Base-by-base conservation (phyloP, 163 green algal genomes). In the Scenedesmus sp. region DNA sequence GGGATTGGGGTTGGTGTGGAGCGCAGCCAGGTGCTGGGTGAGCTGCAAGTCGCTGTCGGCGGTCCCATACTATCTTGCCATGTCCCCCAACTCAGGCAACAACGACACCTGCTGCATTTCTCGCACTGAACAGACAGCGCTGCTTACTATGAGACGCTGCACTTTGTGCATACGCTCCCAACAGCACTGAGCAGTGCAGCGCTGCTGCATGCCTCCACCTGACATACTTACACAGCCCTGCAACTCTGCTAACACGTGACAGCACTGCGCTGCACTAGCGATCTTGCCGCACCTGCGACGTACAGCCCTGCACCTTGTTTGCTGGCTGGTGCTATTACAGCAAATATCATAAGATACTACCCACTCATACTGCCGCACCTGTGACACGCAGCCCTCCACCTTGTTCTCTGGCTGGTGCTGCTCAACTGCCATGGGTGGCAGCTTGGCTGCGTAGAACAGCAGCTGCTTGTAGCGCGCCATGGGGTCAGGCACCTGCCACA, bases 401-500 rank as follows among this genome's bases (percentile, higher is more conserved):
- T 99, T 99, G 96, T 99, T 99, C 59, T 98, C 96, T 2, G 97
- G 94, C 0, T 94, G 96, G 88, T 99, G 97, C 16, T 97, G 79
- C 86, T 97, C 96, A 7, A 88, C 92, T 2, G 96, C 88, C 89
- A 99, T 90, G 5, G 94, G 88, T 46, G 95, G 92, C 84, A 99
- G 95, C 95, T 99, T 99, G 55, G 96, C 96, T 18, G 97, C 98
- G 91, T 97, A 99, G 91, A 98, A 99, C 46, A 99, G 95, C 56
- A 99, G 96, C 96, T 99, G 98, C 94, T 99, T 99, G 95, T 99
- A 99, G 34, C 97, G 93, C 5, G 95, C 94, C 96, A 98, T 98
- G 60, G 97, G 96, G 86, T 99, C 97, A 16, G 97, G 97, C 46
- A 99, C 96, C 92, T 93, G 82, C n/a, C 60, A 79, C 34, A 46